phyloP scores from a whole-genome alignment of 1,139 yeast species.

The Geotrichum restrictum region DNA sequence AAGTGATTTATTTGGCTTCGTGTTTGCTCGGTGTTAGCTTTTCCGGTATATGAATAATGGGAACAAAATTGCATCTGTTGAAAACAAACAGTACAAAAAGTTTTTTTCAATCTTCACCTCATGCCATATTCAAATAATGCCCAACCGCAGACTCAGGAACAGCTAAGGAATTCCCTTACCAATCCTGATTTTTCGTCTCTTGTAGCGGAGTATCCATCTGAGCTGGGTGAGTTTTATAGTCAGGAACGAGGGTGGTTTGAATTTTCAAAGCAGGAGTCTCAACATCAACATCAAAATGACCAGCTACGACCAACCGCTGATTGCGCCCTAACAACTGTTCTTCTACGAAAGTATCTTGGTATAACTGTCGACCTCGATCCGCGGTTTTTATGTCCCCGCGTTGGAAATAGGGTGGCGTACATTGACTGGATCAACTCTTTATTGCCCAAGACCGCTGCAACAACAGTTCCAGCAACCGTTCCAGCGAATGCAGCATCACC shows the following conservation, averaged over 20 bases:
- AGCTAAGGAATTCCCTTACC: not conserved
- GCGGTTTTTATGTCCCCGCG: constrained; percentile 30
- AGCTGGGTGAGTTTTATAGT: not conserved
- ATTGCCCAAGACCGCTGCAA: constrained; percentile 11
- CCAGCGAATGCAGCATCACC: too few species aligned
- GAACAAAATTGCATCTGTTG: too few species aligned
- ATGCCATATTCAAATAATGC: too few species aligned
- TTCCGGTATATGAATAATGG: too few species aligned
- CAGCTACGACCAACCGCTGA: constrained; percentile 4
- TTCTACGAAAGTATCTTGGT: constrained; percentile 26
- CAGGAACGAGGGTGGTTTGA: not conserved
- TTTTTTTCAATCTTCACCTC: too few species aligned
- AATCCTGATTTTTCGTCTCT: constrained; percentile 1
- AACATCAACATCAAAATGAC: not conserved
- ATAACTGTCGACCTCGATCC: constrained; percentile 24
- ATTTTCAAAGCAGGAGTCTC: not conserved
- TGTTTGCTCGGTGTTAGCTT: too few species aligned
- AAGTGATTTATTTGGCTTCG: too few species aligned
- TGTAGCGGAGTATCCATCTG: constrained; percentile 1
- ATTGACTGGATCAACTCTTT: constrained; percentile 27
- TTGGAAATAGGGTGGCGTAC: constrained; percentile 32
- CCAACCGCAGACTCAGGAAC: too few species aligned
- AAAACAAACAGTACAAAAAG: too few species aligned
- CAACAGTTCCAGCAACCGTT: not conserved
- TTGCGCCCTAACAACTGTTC: constrained; percentile 23